Evolutionary conservation across 345 rosid species (phyloP), one percentile per base, ranked within the genome.

Genomic region (Ceriops decandra): DNA sequence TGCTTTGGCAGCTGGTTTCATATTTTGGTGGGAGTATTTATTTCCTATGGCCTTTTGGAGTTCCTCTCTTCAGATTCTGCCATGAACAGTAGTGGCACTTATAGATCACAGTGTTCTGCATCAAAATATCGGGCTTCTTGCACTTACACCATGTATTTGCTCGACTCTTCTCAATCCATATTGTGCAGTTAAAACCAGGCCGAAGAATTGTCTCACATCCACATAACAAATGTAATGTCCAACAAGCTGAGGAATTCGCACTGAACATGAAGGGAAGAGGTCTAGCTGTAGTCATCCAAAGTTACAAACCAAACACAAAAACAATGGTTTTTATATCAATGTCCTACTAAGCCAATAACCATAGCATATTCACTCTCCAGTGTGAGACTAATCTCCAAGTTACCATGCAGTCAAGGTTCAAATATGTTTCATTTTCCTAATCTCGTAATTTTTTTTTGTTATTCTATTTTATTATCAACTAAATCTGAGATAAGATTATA

Each of bases 191-290:
- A 59, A 72, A 69, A 63, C 92, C 95, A 61, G 96, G 90, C 51
- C 82, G 81, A 76, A 93, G 95, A 78, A 87, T 68, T 20, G 91
- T 88, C 82, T 88, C 93, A 38, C 99, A 91, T 74, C 93, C 87
- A 74, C 70, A 53, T 63, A 70, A 73, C 30, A n/a, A 17, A 26
- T 35, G 61, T 15, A 64, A 33, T 30, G 51, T 52, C 31, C 35
- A 1, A 20, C n/a, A 63, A 31, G 57, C 27, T 15, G 28, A 54
- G 66, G 30, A 17, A 26, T 49, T 7, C 16, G 13, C 35, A 26
- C n/a, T 42, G 19, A 66, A 8, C 59, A 24, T 32, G 6, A 30
- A 30, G 16, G 53, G 2, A 36, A 52, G 32, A 22, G 9, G 26
- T 27, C 9, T n/a, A 11, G 36, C 52, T 20, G 47, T 32, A 31